These are phyloP conservation scores for Amphichorda felina DNA, from an alignment of 2,329 filamentous ascomycete species.

Conservation along the genomic window DNA sequence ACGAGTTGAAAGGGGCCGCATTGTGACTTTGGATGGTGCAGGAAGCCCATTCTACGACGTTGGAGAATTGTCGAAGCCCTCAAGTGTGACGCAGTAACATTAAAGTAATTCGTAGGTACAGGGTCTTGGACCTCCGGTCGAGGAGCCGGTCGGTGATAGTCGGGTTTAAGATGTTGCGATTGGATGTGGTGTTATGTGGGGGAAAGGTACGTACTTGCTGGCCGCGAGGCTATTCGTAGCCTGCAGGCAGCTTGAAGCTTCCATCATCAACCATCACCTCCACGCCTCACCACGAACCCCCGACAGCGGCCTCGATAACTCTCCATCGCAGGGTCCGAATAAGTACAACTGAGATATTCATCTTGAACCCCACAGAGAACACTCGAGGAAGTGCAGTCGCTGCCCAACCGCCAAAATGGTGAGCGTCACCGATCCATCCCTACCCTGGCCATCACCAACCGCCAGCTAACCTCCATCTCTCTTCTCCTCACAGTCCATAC, in stretches of 20 bases:
- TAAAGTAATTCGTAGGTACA: no score
- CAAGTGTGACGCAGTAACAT: no score
- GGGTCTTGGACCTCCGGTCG: no score
- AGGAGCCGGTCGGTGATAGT: neutral
- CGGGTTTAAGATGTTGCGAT: slow-evolving; percentile 1
- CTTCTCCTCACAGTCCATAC: slow-evolving; percentile 55
- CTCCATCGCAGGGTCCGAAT: neutral
- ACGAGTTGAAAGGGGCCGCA: slow-evolving; percentile 2
- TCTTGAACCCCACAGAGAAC: no score
- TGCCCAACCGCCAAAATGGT: slow-evolving; percentile 32
- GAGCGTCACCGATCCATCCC: slow-evolving; percentile 12
- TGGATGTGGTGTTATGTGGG: no score
- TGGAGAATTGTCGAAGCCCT: no score
- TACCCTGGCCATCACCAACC: slow-evolving; percentile 3
- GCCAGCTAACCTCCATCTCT: slow-evolving; percentile 8
- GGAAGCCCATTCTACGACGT: no score
- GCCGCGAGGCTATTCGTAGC: neutral
- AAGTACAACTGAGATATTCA: neutral
- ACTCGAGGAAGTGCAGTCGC: no score
- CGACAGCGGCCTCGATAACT: slow-evolving; percentile 4
- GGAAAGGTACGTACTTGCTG: slow-evolving; percentile 1
- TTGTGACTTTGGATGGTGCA: neutral
- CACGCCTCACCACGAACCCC: slow-evolving; percentile 1
- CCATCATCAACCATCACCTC: slow-evolving; percentile 6
- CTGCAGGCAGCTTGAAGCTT: slow-evolving; percentile 6